These are phyloP conservation scores for Begonia peltatifolia DNA, from an alignment of 306 rosid genomes.

Conservation along the genomic window DNA sequence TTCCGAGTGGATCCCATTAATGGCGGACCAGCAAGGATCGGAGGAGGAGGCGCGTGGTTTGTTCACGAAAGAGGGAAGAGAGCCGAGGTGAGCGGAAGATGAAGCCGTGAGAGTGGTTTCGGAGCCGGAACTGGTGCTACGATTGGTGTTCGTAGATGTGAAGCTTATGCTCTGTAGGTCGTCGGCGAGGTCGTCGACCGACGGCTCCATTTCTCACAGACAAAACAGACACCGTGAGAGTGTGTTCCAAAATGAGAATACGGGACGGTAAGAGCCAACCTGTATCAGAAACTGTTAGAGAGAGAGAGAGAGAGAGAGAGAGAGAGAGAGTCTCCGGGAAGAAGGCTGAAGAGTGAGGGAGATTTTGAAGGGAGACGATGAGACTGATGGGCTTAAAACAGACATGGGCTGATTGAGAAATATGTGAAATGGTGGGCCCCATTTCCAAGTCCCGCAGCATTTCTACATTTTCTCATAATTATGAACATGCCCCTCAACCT, in stretches of 20 bases:
- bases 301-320: slow-evolving; percentile 7
- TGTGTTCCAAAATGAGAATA: no score
- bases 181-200: slow-evolving; percentile 60
- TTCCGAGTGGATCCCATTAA: slow-evolving; percentile 59
- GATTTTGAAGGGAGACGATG: slow-evolving; percentile 9
- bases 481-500: no score
- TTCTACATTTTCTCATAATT: no score
- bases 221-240: not conserved
- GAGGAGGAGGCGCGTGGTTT: slow-evolving; percentile 52
- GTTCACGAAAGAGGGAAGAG: slow-evolving; percentile 6
- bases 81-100: slow-evolving; percentile 27
- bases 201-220: slow-evolving; percentile 48
- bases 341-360: slow-evolving; percentile 1
- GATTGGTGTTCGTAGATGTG: slow-evolving; percentile 52
- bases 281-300: not conserved
- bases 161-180: slow-evolving; percentile 67
- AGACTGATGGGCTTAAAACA: slow-evolving; percentile 6
- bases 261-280: no score
- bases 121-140: slow-evolving; percentile 64
- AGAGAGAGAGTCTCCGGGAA: not conserved
- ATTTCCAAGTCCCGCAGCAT: no score
- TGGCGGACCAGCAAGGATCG: slow-evolving; percentile 60
- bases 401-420: not conserved
- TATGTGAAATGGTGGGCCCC: no score
- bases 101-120: slow-evolving; percentile 46